Evolutionary conservation across 2,329 filamentous ascomycete species (phyloP), one percentile per base, ranked within the genome.

Genomic region (Penicillium griseofulvum): DNA sequence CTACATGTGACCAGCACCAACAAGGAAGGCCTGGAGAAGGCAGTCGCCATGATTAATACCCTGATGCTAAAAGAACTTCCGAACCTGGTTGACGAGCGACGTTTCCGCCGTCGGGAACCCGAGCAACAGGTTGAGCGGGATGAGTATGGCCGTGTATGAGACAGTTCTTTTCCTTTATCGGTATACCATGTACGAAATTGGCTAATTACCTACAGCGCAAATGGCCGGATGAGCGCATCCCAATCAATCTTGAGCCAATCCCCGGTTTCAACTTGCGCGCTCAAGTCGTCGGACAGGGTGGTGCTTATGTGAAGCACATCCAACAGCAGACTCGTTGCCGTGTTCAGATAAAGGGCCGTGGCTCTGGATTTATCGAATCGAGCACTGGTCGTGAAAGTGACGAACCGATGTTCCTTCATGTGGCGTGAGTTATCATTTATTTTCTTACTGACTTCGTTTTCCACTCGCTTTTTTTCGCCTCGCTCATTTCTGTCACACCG

Each of bases 211-310:
- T 53, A 50, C 49, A 96, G 91, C 91, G 92, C 64, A 99, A 97
- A 90, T 99, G 94, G 94, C 93, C 94, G 1, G 94, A 97, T 70
- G 91, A 97, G 76, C 91, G 89, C 67, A 96, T 99, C 47, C 87
- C 91, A 1, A 92, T 99, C 65, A 86, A 87, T 59, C 85, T 99
- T 54, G 94, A 97, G 65, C 90, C 93, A 0, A 85, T 97, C 50
- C 90, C 87, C 24, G 94, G 94, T 19, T 99, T 99, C 78, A 99
- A 99, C 70, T 80, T 99, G 45, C 89, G 94, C 60, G 94, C 94
- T 49, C 92, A 97, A 71, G 93, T 99, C 44, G 94, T 99, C 52
- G 94, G 94, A 47, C 89, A 93, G 65, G 91, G 91, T 31, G 94
- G 94, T 57, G 89, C 90, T 41, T 97, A 97, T 70, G 94, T 99